Conservation (phyloP, 164 flowering plant species). For the Vitis rotundifolia region DNA sequence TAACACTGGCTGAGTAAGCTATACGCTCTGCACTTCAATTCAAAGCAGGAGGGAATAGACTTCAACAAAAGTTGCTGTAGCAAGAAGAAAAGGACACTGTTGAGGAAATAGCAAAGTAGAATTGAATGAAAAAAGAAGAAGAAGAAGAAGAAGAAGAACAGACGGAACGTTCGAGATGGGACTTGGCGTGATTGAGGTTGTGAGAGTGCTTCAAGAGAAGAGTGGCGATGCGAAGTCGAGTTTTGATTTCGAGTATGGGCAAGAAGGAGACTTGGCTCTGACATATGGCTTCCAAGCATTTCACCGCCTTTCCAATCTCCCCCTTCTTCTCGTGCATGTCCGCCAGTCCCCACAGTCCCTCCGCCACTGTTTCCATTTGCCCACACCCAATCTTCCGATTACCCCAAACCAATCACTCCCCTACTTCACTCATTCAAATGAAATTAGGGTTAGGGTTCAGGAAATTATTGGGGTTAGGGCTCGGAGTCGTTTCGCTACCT, state of each 20-base stretch:
- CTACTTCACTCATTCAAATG: not conserved
- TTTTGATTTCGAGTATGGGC: slow-evolving; percentile 85
- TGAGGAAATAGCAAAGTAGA: not conserved
- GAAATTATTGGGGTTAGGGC: no score
- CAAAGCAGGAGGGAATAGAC: slow-evolving; percentile 88
- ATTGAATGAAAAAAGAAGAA: not conserved
- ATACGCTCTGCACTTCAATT: slow-evolving; percentile 77
- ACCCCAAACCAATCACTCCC: slow-evolving; percentile 3
- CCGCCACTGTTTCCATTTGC: slow-evolving; percentile 75
- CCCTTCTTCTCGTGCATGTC: slow-evolving; percentile 67
- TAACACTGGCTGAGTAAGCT: slow-evolving; percentile 84
- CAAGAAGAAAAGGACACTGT: not conserved
- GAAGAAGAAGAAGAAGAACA: not conserved
- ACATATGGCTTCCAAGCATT: slow-evolving; percentile 89
- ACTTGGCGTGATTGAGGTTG: slow-evolving; percentile 80
- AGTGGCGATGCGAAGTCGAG: slow-evolving; percentile 76
- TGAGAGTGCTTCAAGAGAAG: slow-evolving; percentile 70
- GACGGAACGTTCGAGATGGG: slow-evolving; percentile 81
- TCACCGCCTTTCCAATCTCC: slow-evolving; percentile 65
- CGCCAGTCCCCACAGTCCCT: slow-evolving; percentile 93
- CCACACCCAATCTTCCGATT: slow-evolving; percentile 1
- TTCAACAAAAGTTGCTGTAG: slow-evolving; percentile 77
- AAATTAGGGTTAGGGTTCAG: no score
- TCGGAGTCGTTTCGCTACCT: no score
- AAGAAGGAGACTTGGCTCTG: slow-evolving; percentile 74